Evolutionary conservation across 2,329 filamentous ascomycete genomes (phyloP), one percentile per base, ranked within the genome.

Genomic region (Hypoxylon sp.): DNA sequence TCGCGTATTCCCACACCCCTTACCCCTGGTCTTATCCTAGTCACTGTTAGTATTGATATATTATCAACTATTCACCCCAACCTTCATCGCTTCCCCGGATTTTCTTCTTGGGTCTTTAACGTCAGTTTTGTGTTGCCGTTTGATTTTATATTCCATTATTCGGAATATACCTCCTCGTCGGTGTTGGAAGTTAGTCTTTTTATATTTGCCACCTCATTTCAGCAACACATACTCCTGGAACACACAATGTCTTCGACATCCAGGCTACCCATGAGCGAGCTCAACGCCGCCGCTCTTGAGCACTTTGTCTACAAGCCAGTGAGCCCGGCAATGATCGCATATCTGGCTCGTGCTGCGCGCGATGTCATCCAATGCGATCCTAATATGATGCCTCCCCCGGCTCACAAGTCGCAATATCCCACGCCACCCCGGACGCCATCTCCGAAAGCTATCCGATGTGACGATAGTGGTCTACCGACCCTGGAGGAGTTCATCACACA

Each of bases 401-500:
- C 79, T 54, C 77, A 77, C 53, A 75, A 73, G 77, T 80, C 74
- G 75, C 83, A 76, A 65, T 77, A 78, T 64, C 82, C 84, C 48
- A 84, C 87, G 17, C 86, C 87, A 22, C 85, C 87, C 11, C 78
- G 81, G 75, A 84, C 84, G 51, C 85, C 78, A 72, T 82, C 77
- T 71, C 85, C 77, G 75, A 84, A 74, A 72, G 83, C 70, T 70
- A 80, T 85, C 13, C 80, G 79, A 55, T 82, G 78, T 65, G 83
- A 83, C 61, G 85, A 88, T 73, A 83, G 81, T 67, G 79, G 82
- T 61, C 85, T 99, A 33, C 96, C 96, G 2, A 91, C 92, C 0
- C 84, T 98, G 37, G 93, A 97, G 80, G 88, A 90, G 65, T 99
- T 98, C 86, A 98, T 99, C 83, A 91, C 89, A 55, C 94, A 94